Evolutionary conservation across 495 filamentous ascomycete genomes (phyloP), one percentile per base, ranked within the genome.

Genomic region (Chlorociboria aeruginascens): DNA sequence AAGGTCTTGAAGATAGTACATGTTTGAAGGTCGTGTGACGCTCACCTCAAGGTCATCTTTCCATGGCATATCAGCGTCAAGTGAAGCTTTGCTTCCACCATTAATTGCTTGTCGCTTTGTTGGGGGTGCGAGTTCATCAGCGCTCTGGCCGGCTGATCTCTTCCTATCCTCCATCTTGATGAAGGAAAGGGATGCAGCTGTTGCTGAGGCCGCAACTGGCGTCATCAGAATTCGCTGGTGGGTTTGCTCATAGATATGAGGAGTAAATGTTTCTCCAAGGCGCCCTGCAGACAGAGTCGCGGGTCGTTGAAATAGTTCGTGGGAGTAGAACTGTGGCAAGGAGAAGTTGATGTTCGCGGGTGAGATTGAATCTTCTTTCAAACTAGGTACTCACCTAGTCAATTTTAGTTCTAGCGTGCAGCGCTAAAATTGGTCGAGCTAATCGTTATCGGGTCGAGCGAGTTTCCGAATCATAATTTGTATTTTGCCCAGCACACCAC

Each of bases 141-240:
- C 20, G 13, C n/a, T 14, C 16, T 25, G 25, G 61, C 77, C 69
- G 53, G 86, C 83, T 56, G 86, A 81, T 77, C 88, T 79, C 74
- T 95, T 95, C 78, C 89, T 86, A 72, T 94, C 87, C 72, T 95
- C 89, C 89, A 95, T 95, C 76, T 88, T 95, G 76, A 81, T 72
- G 66, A 69, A 63, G 64, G 72, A 69, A 25, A 25, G 20, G 61
- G 79, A 73, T 73, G 68, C 76, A 69, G 77, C 68, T 61, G 80
- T 40, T 37, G 50, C 46, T 45, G 48, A 37, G 36, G 46, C 48
- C 16, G 57, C 32, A 43, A 52, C 49, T 31, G 42, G 42, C 50
- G 51, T 40, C 57, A 59, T 59, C 54, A 57, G 54, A 52, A 25
- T 53, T 54, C 43, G 39, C 38, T 36, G 41, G 42, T 31, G 44